Evolutionary conservation across 495 filamentous ascomycete genomes (phyloP), one percentile per base, ranked within the genome.

Genomic region (Oleoguttula mirabilis): DNA sequence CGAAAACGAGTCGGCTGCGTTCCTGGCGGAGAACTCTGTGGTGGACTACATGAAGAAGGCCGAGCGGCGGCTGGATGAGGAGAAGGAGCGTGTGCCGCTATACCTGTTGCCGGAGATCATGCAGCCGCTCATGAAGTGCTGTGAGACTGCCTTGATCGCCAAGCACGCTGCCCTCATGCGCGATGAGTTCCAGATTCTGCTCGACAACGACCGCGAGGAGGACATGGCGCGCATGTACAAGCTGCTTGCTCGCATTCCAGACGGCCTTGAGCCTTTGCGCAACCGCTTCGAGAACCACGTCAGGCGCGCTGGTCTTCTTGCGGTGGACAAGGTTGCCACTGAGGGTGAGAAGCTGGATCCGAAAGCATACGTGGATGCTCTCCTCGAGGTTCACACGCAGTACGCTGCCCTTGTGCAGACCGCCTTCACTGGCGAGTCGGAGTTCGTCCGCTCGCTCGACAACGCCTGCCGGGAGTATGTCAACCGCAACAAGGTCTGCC

Each of bases 31-130:
- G 57, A 99, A 99, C 56, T 94, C 83, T 50, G 87, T 96, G 5
- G 88, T 99, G 21, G 90, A 99, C 56, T 99, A 96, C 63, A 96
- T 96, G 92, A 96, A 96, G 70, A 99, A 99, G 58, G 92, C 90
- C 12, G 92, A 96, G 62, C 64, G 77, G 15, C 77, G 90, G n/a
- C 63, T 99, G 33, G 71, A 80, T 2, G 90, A 99, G 61, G 90
- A 99, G 63, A 93, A 94, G 63, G 82, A 85, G 45, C 86, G 88
- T 25, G 92, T 96, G 6, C 77, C 80, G 35, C 73, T 99, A 47
- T 99, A 95, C 56, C 69, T 96, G 20, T 85, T 94, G 46, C 72
- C 72, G 8, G 90, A 99, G 57, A 95, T 96, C 50, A 80, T 78
- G 47, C 64, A 77, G 14, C 75, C 73, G 21, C 67, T 99, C 41